phyloP scores from a whole-genome alignment of 176 grass and related monocot species.

The Sorghum bicolor region DNA sequence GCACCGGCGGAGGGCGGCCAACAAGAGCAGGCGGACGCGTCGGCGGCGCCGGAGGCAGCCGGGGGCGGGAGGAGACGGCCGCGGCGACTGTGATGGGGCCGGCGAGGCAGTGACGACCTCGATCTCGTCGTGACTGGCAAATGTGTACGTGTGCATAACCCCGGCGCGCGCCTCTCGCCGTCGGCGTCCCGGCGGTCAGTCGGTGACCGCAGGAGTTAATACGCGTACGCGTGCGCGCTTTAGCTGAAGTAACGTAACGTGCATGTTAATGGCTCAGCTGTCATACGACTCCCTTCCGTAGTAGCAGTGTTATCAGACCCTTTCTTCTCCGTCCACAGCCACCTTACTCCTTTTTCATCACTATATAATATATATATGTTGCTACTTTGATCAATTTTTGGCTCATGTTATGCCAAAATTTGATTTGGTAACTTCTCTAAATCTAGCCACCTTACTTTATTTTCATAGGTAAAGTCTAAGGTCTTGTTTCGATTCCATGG shows the following conservation, averaged over 20 bases:
- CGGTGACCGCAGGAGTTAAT: background rate
- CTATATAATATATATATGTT: too few species aligned
- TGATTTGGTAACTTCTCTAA: too few species aligned
- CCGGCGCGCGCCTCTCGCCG: background rate
- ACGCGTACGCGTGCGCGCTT: background rate
- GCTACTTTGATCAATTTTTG: too few species aligned
- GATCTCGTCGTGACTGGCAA: background rate
- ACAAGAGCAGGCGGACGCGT: constrained; percentile 7
- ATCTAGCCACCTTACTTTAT: too few species aligned
- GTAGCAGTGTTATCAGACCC: background rate
- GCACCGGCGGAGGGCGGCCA: constrained; percentile 17
- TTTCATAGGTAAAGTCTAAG: too few species aligned
- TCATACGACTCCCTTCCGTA: background rate
- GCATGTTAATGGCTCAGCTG: background rate
- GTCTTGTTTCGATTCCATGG: too few species aligned
- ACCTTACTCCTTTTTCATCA: too few species aligned
- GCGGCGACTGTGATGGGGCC: too few species aligned
- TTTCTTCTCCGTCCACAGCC: too few species aligned
- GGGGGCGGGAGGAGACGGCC: background rate
- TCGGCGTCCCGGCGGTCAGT: background rate
- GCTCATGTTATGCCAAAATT: too few species aligned
- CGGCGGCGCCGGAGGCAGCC: background rate
- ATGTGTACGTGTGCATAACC: background rate
- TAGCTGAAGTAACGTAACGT: background rate
- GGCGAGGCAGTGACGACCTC: background rate